Conservation (phyloP, 1,139 yeast species). For the Saccharomyces hybrid region DNA sequence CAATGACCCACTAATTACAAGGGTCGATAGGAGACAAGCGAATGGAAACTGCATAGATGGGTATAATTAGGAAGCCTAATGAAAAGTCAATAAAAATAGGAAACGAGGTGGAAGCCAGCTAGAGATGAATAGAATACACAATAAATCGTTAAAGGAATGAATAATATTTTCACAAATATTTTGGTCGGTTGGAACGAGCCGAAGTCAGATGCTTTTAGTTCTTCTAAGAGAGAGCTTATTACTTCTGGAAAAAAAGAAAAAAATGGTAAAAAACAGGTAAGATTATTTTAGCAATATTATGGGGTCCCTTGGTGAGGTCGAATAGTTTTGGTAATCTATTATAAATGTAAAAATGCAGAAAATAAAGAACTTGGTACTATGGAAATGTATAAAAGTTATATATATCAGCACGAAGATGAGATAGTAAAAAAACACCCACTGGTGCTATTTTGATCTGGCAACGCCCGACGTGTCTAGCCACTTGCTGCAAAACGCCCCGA, state of each 20-base stretch:
- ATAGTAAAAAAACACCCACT: neutral
- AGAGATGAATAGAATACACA: neutral
- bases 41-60: neutral
- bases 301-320: neutral
- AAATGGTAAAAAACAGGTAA: neutral
- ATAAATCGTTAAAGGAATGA: neutral
- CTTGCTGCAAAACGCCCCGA: neutral
- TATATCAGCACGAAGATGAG: neutral
- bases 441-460: neutral
- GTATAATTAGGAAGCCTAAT: neutral
- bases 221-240: neutral
- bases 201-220: neutral
- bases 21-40: neutral
- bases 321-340: neutral
- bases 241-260: neutral
- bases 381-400: neutral
- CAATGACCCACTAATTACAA: neutral
- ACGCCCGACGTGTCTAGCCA: neutral
- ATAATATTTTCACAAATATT: neutral
- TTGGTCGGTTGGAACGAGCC: slow-evolving; percentile 1
- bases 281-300: neutral
- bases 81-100: neutral
- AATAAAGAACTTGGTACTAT: neutral
- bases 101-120: neutral
- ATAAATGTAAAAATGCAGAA: neutral